Percentiles rank a stretch among this genome's conserved stretches.
phyloP scores from a whole-genome alignment of 1,284 basidiomycete species.

The Sporisorium iseilematis-ciliati region DNA sequence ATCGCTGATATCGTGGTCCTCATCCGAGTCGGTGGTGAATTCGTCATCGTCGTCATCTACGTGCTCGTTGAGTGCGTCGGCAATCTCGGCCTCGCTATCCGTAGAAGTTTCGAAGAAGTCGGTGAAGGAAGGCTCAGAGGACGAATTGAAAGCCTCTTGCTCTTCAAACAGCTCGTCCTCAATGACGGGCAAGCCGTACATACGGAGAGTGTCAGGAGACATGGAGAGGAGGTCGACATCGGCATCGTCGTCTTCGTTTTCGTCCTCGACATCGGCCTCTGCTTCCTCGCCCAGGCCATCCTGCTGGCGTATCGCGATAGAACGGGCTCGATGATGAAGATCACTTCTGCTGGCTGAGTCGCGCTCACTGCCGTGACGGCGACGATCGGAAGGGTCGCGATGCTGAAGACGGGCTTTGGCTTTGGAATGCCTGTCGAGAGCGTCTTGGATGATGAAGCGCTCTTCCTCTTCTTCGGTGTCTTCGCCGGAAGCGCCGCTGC shows the following conservation, averaged over 20 bases:
- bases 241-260: constrained; percentile 30
- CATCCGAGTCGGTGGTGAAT: constrained; percentile 51
- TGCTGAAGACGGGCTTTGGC: constrained; percentile 41
- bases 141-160: constrained; percentile 65
- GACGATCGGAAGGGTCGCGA: constrained; percentile 37
- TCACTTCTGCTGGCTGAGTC: constrained; percentile 41
- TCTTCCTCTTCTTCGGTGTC: constrained; percentile 65
- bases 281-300: constrained; percentile 27
- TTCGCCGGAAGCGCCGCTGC: constrained; percentile 63
- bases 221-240: constrained; percentile 53
- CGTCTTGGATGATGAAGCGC: constrained; percentile 65
- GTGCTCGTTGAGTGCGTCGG: constrained; percentile 35
- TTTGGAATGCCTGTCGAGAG: constrained; percentile 44
- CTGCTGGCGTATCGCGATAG: constrained; percentile 24
- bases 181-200: constrained; percentile 55
- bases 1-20: constrained; percentile 63
- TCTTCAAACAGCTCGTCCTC: constrained; percentile 65
- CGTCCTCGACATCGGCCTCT: constrained; percentile 42
- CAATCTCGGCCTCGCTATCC: constrained; percentile 45
- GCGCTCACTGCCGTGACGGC: constrained; percentile 33
- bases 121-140: constrained; percentile 67
- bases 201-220: constrained; percentile 57
- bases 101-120: constrained; percentile 67
- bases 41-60: constrained; percentile 62
- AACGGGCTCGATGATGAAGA: constrained; percentile 42